Base-by-base conservation (phyloP, 108 stramenopile genomes). In the Pseudonitzschia multiseries region DNA sequence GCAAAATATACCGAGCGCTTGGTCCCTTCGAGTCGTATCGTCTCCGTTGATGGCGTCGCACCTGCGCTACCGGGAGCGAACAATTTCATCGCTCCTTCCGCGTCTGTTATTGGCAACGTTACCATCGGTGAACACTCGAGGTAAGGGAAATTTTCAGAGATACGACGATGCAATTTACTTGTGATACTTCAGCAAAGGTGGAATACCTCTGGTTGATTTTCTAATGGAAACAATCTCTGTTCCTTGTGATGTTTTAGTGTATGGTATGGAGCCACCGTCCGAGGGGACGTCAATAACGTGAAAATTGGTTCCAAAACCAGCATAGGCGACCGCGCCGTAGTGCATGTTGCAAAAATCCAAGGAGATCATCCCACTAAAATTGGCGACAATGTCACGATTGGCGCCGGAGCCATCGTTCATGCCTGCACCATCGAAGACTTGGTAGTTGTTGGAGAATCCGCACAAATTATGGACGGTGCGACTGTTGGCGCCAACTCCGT, bases 301-400 rank as follows among this genome's bases (percentile, higher is more conserved):
- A 80, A 78, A 14, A 90, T 98, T 75, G 98, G 98, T 22, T 75
- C 85, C 18, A 85, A 87, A 62, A 89, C 89, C 8, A 83, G 81
- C 72, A 84, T 99, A 20, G 96, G 94, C 29, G 96, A 96, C 66
- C 84, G 96, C 51, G 94, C 96, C 14, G 92, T 97, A 33, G 88
- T 99, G 52, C 97, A 97, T 71, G 96, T 96, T 43, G 96, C 98
- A 69, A 96, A 96, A 54, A 93, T 97, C 67, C 91, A 91, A 62
- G 96, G 96, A 13, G 94, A 97, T 71, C 77, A 78, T 61, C 87
- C 96, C 17, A 93, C 96, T 0, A 40, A 73, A 33, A 95, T 98
- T 63, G 98, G 98, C 1, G 85, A 81, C 70, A 81, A 92, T 78
- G 96, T 96, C 15, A 88, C 88, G 33, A 82, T 97, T 57, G 88